Evolutionary conservation across 2,329 filamentous ascomycete species (phyloP).

Genomic region (Pseudomassariella vexata): DNA sequence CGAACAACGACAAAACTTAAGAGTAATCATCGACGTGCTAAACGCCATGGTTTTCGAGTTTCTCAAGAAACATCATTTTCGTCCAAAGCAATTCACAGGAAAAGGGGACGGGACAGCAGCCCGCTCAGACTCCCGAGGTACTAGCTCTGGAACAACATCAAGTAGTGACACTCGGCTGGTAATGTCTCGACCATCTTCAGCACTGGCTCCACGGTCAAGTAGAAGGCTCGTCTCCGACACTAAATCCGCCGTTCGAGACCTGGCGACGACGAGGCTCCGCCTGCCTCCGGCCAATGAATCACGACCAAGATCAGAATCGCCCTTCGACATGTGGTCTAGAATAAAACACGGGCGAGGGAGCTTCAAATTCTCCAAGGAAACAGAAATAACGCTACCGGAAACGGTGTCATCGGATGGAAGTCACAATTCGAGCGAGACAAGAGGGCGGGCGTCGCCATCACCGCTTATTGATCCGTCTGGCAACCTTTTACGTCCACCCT

Average conservation of each 20-base stretch:
- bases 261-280: slow-evolving; percentile 24
- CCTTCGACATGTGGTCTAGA: slow-evolving; percentile 30
- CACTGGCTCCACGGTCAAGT: slow-evolving; percentile 2
- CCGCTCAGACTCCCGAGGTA: slow-evolving; percentile 1
- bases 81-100: slow-evolving; percentile 36
- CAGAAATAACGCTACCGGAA: too few species aligned
- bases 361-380: background rate
- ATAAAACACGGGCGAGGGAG: slow-evolving; percentile 25
- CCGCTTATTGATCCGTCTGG: slow-evolving; percentile 35
- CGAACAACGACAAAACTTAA: slow-evolving; percentile 42
- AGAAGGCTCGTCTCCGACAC: slow-evolving; percentile 2
- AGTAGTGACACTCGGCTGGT: slow-evolving; percentile 8
- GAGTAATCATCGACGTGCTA: slow-evolving; percentile 58
- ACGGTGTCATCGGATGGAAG: background rate
- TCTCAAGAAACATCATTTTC: slow-evolving; percentile 65
- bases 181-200: slow-evolving; percentile 2
- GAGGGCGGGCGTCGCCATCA: background rate
- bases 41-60: slow-evolving; percentile 67
- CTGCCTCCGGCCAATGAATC: slow-evolving; percentile 33
- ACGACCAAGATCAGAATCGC: slow-evolving; percentile 19
- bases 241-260: slow-evolving; percentile 14
- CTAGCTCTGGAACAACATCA: slow-evolving; percentile 6
- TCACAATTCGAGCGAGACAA: background rate
- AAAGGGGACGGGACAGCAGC: slow-evolving; percentile 4
- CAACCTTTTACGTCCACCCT: slow-evolving; percentile 37